Evolutionary conservation across 176 grass and related monocot genomes (phyloP), one percentile per base, ranked within the genome.

Genomic region (Poa pratensis): DNA sequence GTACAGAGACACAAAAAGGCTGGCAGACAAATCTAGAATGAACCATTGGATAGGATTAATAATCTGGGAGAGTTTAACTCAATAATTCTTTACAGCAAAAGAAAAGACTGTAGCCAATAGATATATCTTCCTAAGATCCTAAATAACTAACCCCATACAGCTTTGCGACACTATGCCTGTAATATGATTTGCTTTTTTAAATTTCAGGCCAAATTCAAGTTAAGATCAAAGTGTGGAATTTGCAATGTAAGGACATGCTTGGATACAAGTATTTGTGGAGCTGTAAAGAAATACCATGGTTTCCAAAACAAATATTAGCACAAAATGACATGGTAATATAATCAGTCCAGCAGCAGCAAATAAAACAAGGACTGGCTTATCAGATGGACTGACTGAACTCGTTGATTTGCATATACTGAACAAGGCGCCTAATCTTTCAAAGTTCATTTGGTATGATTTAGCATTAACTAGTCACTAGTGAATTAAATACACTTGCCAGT

Each of bases 11-110:
- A 53, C 20, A 7, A 63, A 81, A 86, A 39, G 27, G 68, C 27
- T 50, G 66, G 22, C 9, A 80, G 8, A 73, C 13, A 73, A 32
- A 65, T 65, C 28, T 17, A 53, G 6, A 81, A 42, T 0, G 4
- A 86, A 65, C 9, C 58, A 34, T 19, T 18, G 49, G 22, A 40
- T 20, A 24, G 24, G 9, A 15, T 48, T 39, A 49, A 64, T 12
- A 49, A 26, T 16, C 23, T 46, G 39, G 42, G 46, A 26, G 69
- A 48, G 71, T 51, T 37, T 23, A 80, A 66, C 32, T 76, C 45
- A 42, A 43, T 54, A 57, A 24, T 45, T 53, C 39, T 22, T 20
- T 75, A 54, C 40, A 87, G 14, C 35, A 82, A 82, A 63, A 82
- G 18, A 74, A 67, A 16, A 77, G 9, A 27, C 14, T 87, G 35